A percentile compares a stretch with the other conserved stretches of the same genome.
phyloP scores from a whole-genome alignment of 2,329 filamentous ascomycete genomes.

The Aureobasidium mangrovei region DNA sequence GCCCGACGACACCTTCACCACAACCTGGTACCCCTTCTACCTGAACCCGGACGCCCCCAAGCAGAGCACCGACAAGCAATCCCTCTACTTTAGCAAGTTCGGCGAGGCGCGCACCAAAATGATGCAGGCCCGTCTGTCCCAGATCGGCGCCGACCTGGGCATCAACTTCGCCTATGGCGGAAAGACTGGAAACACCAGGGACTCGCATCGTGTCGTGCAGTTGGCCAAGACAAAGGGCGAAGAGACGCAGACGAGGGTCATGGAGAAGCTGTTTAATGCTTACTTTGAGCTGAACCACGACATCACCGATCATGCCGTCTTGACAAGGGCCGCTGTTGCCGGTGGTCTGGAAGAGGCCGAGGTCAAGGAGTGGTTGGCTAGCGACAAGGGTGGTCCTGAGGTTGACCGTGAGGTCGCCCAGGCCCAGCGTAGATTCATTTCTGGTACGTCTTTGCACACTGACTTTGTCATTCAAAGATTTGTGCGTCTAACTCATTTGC shows the following conservation, averaged over 20 bases:
- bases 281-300: conserved; percentile 43
- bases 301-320: conserved; percentile 34
- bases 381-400: conserved; percentile 35
- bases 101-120: conserved; percentile 50
- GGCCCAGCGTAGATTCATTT: conserved; percentile 43
- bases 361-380: conserved; percentile 35
- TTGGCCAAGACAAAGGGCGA: conserved; percentile 50
- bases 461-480: background rate
- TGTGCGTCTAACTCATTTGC: background rate
- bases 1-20: conserved; percentile 59
- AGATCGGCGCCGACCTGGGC: conserved; percentile 55
- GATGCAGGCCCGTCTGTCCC: conserved; percentile 49
- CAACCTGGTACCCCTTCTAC: conserved; percentile 73
- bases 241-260: conserved; percentile 50
- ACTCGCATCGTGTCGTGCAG: conserved; percentile 70
- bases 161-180: conserved; percentile 67
- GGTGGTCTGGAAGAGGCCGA: conserved; percentile 37
- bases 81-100: conserved; percentile 55
- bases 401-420: conserved; percentile 40
- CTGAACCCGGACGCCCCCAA: conserved; percentile 58
- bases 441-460: conserved; percentile 14
- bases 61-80: conserved; percentile 44
- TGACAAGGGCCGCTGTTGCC: conserved; percentile 34
- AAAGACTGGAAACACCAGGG: conserved; percentile 65
- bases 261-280: conserved; percentile 54